A percentile compares a stretch with the other conserved stretches of the same genome.
Conservation (phyloP, 129 eudicot species). For the Solidago caesia region DNA sequence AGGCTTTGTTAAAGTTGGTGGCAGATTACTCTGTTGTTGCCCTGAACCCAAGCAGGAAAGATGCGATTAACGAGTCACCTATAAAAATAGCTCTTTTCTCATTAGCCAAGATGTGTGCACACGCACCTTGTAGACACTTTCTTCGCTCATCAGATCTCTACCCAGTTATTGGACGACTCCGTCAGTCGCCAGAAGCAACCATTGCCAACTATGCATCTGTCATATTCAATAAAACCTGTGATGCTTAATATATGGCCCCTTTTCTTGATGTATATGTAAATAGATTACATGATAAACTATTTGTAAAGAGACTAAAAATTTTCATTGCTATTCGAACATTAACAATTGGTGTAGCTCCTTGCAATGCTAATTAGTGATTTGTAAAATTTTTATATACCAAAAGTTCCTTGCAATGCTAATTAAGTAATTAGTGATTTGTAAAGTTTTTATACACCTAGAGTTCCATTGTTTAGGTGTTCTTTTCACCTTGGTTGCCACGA, state of each 20-base stretch:
- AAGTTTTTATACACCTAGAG: no score
- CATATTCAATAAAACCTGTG: conserved; percentile 55
- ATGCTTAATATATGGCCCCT: conserved; percentile 29
- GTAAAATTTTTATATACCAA: not conserved
- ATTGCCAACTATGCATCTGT: conserved; percentile 78
- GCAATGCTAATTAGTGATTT: not conserved
- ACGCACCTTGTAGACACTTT: conserved; percentile 75
- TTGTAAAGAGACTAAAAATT: conserved; percentile 5
- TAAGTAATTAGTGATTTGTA: not conserved
- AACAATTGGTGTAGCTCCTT: not conserved
- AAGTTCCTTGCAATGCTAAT: not conserved
- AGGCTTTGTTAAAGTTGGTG: conserved; percentile 84
- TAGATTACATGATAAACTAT: not conserved
- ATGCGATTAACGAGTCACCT: conserved; percentile 79
- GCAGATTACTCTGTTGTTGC: conserved; percentile 73
- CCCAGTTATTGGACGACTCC: conserved; percentile 65
- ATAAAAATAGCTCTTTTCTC: conserved; percentile 79
- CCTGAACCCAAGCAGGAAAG: conserved; percentile 64
- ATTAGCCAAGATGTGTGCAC: conserved; percentile 81
- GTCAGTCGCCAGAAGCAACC: conserved; percentile 74
- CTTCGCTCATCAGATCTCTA: conserved; percentile 73
- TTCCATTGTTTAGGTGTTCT: no score
- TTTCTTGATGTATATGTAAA: not conserved
- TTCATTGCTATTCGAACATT: not conserved
- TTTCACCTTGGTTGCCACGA: no score